These are phyloP conservation scores for Tylopilus sp. DNA, from an alignment of 768 basidiomycete species.

Conservation along the genomic window DNA sequence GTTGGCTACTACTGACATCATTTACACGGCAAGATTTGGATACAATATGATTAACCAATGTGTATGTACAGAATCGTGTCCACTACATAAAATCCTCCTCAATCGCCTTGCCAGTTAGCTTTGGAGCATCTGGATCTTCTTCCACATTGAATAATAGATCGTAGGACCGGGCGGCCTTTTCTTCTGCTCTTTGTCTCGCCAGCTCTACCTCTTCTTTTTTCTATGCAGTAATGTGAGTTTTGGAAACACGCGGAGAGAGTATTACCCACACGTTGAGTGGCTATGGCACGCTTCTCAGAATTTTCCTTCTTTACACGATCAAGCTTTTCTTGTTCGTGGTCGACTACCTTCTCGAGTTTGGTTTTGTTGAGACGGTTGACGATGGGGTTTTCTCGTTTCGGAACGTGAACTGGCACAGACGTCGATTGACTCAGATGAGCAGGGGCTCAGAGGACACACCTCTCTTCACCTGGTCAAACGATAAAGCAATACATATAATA, in stretches of 20 bases:
- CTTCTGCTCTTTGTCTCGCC: slow-evolving; percentile 71
- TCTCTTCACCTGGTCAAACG: too few relatives aligned
- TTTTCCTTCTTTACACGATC: slow-evolving; percentile 80
- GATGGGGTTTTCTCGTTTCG: too few relatives aligned
- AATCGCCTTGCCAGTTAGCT: slow-evolving; percentile 66
- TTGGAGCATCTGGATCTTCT: slow-evolving; percentile 48
- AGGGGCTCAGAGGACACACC: too few relatives aligned
- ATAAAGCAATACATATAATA: too few relatives aligned
- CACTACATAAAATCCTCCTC: slow-evolving; percentile 88
- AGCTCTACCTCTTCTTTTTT: slow-evolving; percentile 78
- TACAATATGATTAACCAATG: too few relatives aligned
- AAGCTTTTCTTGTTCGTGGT: slow-evolving; percentile 86
- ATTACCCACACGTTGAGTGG: slow-evolving; percentile 58
- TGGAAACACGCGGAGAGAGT: background rate
- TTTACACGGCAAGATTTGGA: too few relatives aligned
- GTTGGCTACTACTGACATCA: too few relatives aligned
- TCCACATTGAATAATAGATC: slow-evolving; percentile 72
- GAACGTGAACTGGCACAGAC: too few relatives aligned
- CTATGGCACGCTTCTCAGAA: slow-evolving; percentile 55
- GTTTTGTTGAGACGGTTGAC: too few relatives aligned
- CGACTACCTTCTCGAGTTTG: slow-evolving; percentile 21
- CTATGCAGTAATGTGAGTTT: slow-evolving; percentile 34
- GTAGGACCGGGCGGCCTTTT: slow-evolving; percentile 86
- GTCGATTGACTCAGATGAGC: too few relatives aligned
- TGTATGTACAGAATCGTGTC: too few relatives aligned